Conservation (phyloP, 345 rosid species). For the Passiflora organensis region DNA sequence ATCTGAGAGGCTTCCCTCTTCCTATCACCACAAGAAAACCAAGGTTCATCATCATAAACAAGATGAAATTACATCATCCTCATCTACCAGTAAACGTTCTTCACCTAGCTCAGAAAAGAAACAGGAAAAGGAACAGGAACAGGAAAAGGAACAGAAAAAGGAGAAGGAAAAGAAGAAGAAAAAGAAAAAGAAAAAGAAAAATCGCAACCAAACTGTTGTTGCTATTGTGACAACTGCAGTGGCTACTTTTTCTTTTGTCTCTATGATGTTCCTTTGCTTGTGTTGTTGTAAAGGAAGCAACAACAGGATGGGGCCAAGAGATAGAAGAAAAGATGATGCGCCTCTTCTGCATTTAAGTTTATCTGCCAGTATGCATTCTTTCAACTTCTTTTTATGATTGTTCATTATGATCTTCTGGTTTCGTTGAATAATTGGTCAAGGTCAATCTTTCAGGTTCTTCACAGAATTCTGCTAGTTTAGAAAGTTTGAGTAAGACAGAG, state of each 20-base stretch:
- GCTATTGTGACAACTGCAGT: constrained; percentile 18
- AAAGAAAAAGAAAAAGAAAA: too few species aligned
- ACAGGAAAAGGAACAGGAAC: too few species aligned
- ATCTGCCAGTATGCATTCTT: constrained; percentile 42
- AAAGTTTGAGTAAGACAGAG: constrained; percentile 45
- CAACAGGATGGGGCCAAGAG: neutral
- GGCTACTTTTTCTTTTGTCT: constrained; percentile 19
- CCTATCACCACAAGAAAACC: neutral
- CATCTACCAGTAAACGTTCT: constrained; percentile 1
- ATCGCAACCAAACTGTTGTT: neutral
- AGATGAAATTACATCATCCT: neutral
- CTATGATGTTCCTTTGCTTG: constrained; percentile 19
- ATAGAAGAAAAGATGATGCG: constrained; percentile 14
- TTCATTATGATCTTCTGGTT: neutral
- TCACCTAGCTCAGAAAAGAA: constrained; percentile 5
- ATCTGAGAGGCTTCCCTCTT: constrained; percentile 17
- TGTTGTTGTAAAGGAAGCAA: constrained; percentile 3
- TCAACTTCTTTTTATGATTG: constrained; percentile 8
- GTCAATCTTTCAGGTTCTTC: constrained; percentile 57
- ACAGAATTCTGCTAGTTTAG: constrained; percentile 34
- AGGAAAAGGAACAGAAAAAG: too few species aligned
- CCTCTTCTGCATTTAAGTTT: constrained; percentile 20
- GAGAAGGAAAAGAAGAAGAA: too few species aligned
- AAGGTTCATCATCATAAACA: constrained; percentile 4
- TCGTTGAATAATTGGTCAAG: too few species aligned